Base-by-base conservation (phyloP, 1,284 basidiomycete genomes). In the Porogramme epimiltina region DNA sequence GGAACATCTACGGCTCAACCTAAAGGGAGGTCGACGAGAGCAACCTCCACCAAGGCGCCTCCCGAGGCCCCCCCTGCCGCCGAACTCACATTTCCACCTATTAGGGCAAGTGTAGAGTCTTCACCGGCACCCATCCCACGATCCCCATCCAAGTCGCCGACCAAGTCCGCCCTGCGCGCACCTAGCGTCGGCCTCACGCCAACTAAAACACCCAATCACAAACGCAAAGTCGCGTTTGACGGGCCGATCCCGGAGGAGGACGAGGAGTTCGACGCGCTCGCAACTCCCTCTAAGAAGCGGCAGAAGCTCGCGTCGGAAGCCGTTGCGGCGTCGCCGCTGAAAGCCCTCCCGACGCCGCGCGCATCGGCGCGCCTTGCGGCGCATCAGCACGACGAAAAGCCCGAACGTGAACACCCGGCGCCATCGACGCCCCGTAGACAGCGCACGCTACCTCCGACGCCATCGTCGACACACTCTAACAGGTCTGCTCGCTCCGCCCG, bases 161-260 rank as follows among this genome's bases (percentile, higher is more conserved):
- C 61, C 23, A 67, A 67, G 45, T 62, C 65, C 4, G 54, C 61
- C 4, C 45, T 63, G 4, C 63, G 52, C 19, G 51, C 51, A 1
- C 52, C 55, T 6, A 60, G 56, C 45, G 47, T 48, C 9, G 47
- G 53, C 44, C 45, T 55, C 6, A 58, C 64, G 0, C 62, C 65
- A 0, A 54, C 56, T 15, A 66, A 64, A 49, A 66, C 64, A 26
- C 65, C 61, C 13, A 58, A 55, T 2, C 62, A 62, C 49, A 68
- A 68, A 46, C 66, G 66, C 41, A 65, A 66, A 40, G 64, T 66
- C n/a, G 62, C 58, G 22, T 66, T 67, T 39, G 58, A 55, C 42
- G 56, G 54, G 13, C 52, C 56, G 18, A 48, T 59, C n/a, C 53
- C 49, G 3, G 61, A 62, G 20, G 60, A 47, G 11, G 59, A 62